Percentiles rank a stretch among this genome's conserved stretches.
These are phyloP conservation scores for Penicillium decumbens DNA, from an alignment of 2,329 filamentous ascomycete genomes.

Conservation along the genomic window DNA sequence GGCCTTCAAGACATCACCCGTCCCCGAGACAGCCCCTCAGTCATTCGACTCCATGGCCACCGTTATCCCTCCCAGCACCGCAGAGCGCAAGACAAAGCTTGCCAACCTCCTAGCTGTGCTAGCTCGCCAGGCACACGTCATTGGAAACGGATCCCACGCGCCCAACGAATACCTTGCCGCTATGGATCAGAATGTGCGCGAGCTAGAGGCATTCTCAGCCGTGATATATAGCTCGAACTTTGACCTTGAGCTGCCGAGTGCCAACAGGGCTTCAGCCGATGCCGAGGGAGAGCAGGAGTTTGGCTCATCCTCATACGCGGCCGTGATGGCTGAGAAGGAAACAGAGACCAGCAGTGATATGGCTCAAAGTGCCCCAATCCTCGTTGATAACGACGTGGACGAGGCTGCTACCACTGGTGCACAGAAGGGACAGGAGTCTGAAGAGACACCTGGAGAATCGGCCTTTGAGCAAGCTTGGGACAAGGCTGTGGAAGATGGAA, in stretches of 20 bases:
- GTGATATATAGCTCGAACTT: slow-evolving; percentile 49
- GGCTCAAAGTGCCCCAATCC: slow-evolving; percentile 6
- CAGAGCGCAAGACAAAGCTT: slow-evolving; percentile 61
- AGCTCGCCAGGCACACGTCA: slow-evolving; percentile 82
- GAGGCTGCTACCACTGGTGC: neutral
- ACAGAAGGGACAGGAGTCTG: neutral
- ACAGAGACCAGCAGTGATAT: slow-evolving; percentile 3
- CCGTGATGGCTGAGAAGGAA: slow-evolving; percentile 22
- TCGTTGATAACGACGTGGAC: slow-evolving; percentile 10
- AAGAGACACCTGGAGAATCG: slow-evolving; percentile 19
- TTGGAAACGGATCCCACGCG: slow-evolving; percentile 63
- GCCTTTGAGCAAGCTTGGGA: slow-evolving; percentile 38
- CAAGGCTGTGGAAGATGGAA: slow-evolving; percentile 32
- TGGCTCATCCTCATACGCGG: slow-evolving; percentile 16
- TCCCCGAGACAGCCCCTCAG: slow-evolving; percentile 44
- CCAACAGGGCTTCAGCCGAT: slow-evolving; percentile 10
- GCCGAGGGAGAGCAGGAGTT: slow-evolving; percentile 5
- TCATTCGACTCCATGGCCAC: slow-evolving; percentile 42
- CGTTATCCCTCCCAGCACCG: slow-evolving; percentile 32
- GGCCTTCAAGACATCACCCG: slow-evolving; percentile 60
- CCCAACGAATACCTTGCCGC: slow-evolving; percentile 44
- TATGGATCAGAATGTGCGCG: slow-evolving; percentile 46
- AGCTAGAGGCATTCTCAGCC: slow-evolving; percentile 47
- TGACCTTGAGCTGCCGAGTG: slow-evolving; percentile 32
- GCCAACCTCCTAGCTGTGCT: slow-evolving; percentile 87